phyloP scores from a whole-genome alignment of 2,329 filamentous ascomycete genomes.

The Aspergillus pseudoterreus region DNA sequence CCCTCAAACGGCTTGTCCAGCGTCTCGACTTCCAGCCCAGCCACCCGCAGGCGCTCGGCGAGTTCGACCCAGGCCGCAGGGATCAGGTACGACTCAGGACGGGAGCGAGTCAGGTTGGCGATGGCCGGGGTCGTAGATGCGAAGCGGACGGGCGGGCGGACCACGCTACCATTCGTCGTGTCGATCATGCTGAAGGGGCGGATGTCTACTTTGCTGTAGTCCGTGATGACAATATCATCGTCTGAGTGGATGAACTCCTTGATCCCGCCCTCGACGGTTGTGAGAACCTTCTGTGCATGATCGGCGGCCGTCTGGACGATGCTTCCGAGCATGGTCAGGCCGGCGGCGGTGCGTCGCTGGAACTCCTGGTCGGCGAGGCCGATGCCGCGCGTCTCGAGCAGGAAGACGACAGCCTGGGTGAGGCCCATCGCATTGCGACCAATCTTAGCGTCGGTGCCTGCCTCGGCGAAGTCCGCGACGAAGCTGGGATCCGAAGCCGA shows the following conservation, averaged over 20 bases:
- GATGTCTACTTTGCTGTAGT: slow-evolving; percentile 1
- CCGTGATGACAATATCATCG: background rate
- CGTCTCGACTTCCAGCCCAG: background rate
- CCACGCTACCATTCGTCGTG: slow-evolving; percentile 1
- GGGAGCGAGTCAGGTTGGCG: slow-evolving; percentile 5
- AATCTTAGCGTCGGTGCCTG: slow-evolving; percentile 4
- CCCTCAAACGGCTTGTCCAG: slow-evolving; percentile 3
- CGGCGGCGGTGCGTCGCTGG: slow-evolving; percentile 3
- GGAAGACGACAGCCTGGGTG: slow-evolving; percentile 5
- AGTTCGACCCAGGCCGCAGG: slow-evolving; percentile 1
- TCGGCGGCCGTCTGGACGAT: slow-evolving; percentile 6
- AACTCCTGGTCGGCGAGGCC: slow-evolving; percentile 4
- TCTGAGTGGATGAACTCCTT: background rate
- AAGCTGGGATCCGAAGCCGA: background rate
- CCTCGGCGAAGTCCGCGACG: slow-evolving; percentile 5
- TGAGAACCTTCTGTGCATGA: background rate
- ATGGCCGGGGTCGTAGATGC: slow-evolving; percentile 3
- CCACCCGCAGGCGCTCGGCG: background rate
- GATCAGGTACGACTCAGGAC: slow-evolving; percentile 5
- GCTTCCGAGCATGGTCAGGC: slow-evolving; percentile 2
- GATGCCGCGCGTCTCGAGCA: slow-evolving; percentile 6
- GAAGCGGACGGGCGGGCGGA: slow-evolving; percentile 5
- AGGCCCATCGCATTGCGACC: slow-evolving; percentile 7
- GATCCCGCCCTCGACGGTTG: slow-evolving; percentile 4
- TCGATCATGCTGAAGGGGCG: slow-evolving; percentile 5